Percentiles rank a stretch among this genome's conserved stretches.
These are phyloP conservation scores for Omphalea diandra DNA, from an alignment of 441 rosid species.

Conservation along the genomic window DNA sequence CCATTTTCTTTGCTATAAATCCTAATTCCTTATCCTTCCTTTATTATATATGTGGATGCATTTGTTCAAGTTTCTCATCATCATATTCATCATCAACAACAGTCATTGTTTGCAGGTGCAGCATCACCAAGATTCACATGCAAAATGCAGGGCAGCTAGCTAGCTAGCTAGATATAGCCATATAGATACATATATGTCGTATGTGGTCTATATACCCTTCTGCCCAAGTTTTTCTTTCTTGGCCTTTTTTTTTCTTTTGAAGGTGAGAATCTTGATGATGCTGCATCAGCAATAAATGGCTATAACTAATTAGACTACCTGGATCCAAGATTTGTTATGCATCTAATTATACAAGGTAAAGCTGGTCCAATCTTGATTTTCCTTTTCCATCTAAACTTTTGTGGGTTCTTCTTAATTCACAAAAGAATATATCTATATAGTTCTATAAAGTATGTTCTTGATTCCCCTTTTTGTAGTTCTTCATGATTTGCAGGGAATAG, in stretches of 20 bases:
- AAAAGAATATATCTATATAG: too few relatives aligned
- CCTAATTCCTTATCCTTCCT: too few relatives aligned
- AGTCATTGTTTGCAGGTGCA: conserved; percentile 80
- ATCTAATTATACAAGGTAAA: conserved; percentile 21
- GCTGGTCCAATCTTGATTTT: not conserved
- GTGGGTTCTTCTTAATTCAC: not conserved
- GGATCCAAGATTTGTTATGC: conserved; percentile 23
- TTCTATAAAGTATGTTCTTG: not conserved
- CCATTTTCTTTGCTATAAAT: not conserved
- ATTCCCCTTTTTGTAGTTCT: not conserved
- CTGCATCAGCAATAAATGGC: conserved; percentile 88
- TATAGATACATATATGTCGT: not conserved
- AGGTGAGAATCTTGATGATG: conserved; percentile 99
- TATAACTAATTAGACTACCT: conserved; percentile 10
- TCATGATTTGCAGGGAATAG: not conserved
- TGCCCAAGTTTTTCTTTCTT: conserved; percentile 19
- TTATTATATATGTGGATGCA: conserved; percentile 9
- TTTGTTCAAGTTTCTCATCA: not conserved
- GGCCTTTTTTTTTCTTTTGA: not conserved
- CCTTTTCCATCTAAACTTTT: not conserved
- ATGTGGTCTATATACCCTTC: not conserved
- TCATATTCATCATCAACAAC: not conserved
- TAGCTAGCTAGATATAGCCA: not conserved
- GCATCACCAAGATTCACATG: conserved; percentile 93
- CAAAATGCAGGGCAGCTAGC: conserved; percentile 23